A percentile compares a stretch with the other conserved stretches of the same genome.
Conservation (phyloP, 192 early-diverging fungal genomes). For the Rhizophagus sp. region DNA sequence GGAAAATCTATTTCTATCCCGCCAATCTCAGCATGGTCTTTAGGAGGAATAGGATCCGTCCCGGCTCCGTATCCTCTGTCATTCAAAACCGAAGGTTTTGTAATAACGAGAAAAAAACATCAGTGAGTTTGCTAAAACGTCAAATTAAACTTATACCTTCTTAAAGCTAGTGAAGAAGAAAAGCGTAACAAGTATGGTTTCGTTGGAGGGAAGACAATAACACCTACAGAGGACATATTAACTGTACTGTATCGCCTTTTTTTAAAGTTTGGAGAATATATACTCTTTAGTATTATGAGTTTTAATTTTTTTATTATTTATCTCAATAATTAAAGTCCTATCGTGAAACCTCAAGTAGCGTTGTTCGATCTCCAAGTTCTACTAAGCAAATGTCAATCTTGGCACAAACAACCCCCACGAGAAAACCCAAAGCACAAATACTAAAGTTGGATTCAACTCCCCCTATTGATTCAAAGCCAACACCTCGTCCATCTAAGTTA, state of each 20-base stretch:
- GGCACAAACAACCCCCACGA: constrained; percentile 20
- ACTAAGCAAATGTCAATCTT: constrained; percentile 2
- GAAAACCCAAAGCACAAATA: constrained; percentile 4
- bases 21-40: constrained; percentile 18
- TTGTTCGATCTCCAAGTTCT: constrained; percentile 3
- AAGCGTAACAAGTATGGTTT: background rate
- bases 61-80: constrained; percentile 10
- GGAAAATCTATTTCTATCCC: background rate
- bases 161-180: background rate
- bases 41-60: constrained; percentile 7
- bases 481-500: background rate
- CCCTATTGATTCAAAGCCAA: background rate
- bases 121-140: background rate
- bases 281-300: background rate
- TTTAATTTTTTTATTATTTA: background rate
- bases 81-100: constrained; percentile 1
- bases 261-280: background rate
- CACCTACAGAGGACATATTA: background rate
- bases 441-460: background rate
- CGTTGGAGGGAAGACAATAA: background rate
- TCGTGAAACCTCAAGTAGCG: background rate
- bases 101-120: background rate
- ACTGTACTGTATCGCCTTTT: background rate
- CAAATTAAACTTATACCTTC: background rate
- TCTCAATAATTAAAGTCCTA: background rate